Evolutionary conservation across 2,329 filamentous ascomycete genomes (phyloP).

Genomic region (Pseudocercospora crystallina): DNA sequence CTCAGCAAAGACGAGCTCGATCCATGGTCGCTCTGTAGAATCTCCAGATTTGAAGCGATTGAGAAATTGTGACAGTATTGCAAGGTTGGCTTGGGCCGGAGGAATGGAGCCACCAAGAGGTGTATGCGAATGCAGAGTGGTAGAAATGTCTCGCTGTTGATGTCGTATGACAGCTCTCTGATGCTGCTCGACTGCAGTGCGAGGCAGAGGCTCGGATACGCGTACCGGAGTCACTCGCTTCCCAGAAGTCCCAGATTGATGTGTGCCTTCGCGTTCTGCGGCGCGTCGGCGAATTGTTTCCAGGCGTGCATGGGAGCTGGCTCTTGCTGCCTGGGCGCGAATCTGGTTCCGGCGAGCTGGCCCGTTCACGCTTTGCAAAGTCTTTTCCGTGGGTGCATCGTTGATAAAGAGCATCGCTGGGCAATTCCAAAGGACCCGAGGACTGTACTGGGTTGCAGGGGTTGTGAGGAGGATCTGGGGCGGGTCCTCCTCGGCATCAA

Average conservation of each 20-base stretch:
- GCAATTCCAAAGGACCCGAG: no score
- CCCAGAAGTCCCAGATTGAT: not conserved
- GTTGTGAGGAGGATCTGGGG: no score
- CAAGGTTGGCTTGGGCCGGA: not conserved
- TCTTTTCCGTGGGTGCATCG: no score
- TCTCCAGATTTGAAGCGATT: slow-evolving; percentile 1
- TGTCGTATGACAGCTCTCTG: not conserved
- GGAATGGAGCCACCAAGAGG: slow-evolving; percentile 7
- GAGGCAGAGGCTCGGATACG: not conserved
- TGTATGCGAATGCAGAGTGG: slow-evolving; percentile 1
- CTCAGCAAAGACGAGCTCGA: slow-evolving; percentile 3
- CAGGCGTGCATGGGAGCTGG: slow-evolving; percentile 4
- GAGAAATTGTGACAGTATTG: slow-evolving; percentile 2
- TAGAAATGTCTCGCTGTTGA: not conserved
- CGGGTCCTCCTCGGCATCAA: no score
- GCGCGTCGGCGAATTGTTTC: slow-evolving; percentile 6
- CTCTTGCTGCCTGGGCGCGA: slow-evolving; percentile 6
- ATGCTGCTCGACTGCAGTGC: slow-evolving; percentile 1
- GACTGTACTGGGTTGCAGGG: no score
- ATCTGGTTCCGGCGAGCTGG: not conserved
- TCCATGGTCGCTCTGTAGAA: slow-evolving; percentile 11
- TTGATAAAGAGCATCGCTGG: no score
- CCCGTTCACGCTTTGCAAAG: not conserved
- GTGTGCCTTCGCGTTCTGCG: not conserved
- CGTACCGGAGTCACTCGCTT: not conserved